Evolutionary conservation across 2,329 filamentous ascomycete genomes (phyloP), one percentile per base, ranked within the genome.

Genomic region (Talaromyces sp.): DNA sequence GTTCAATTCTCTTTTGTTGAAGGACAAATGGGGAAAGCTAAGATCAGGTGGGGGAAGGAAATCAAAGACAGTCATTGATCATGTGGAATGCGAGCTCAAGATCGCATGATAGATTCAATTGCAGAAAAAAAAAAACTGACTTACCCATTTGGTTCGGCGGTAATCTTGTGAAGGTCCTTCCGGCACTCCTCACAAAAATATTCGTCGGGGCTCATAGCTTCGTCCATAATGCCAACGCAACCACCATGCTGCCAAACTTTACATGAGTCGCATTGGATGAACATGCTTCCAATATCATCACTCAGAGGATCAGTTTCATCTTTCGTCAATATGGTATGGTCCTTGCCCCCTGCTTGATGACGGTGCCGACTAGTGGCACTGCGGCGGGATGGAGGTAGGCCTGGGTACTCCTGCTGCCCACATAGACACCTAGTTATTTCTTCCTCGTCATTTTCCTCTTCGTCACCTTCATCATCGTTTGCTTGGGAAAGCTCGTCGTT

Each of bases 191-290:
- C 95, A 80, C 95, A 99, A 75, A 95, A 99, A 81, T 99, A 99
- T 78, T 98, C 93, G 63, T 98, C 94, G 10, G 95, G 95, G 69
- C 92, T 94, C 76, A 90, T 89, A 70, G 91, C 90, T 78, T 97
- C 94, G 70, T 95, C 95, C 82, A 96, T 93, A 73, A 99, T 97
- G 67, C 95, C 94, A 66, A 99, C 94, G 75, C 95, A 99, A 67
- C 93, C 94, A 72, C 95, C 95, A 76, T 99, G 95, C 77, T 99
- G 95, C 95, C 94, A 99, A 68, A 98, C 95, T 76, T 96, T 96
- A 83, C 95, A 99, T 69, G 91, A 84, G 79, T 98, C 95, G 85
- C 95, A 99, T 82, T 98, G 94, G 70, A 99, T 93, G 79, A 97
- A 99, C 79, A 98, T 90, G 61, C 93, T 94, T 52, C 94, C 95